Percentiles rank a stretch among this genome's conserved stretches.
Conservation (phyloP, 2,329 filamentous ascomycete genomes). For the Colletotrichum eleusines region DNA sequence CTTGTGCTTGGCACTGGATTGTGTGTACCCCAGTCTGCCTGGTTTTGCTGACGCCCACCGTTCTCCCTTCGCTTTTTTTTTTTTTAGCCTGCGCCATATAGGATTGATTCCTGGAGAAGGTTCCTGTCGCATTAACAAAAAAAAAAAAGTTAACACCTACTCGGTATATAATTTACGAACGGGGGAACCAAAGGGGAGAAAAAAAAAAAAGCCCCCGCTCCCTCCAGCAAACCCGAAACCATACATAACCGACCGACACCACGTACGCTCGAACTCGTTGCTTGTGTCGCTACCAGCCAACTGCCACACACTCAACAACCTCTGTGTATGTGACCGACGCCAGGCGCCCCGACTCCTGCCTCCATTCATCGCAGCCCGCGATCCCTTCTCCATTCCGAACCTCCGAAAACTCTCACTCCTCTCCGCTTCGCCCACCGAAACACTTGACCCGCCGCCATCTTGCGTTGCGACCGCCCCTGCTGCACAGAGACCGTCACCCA, state of each 20-base stretch:
- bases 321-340: constrained; percentile 6
- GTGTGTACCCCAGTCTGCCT: constrained; percentile 25
- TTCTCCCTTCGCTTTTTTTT: constrained; percentile 35
- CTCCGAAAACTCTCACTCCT: constrained; percentile 31
- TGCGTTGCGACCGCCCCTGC: constrained; percentile 44
- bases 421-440: constrained; percentile 13
- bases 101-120: constrained; percentile 41
- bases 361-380: constrained; percentile 8
- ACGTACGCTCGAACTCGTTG: neutral
- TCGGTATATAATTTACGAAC: constrained; percentile 39
- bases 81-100: constrained; percentile 38
- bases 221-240: constrained; percentile 13
- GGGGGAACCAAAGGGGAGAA: neutral
- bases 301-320: neutral
- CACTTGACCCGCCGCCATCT: constrained; percentile 44
- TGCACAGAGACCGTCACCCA: constrained; percentile 36
- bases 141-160: constrained; percentile 37
- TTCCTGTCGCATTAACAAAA: constrained; percentile 24
- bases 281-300: constrained; percentile 3
- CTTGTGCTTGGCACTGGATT: constrained; percentile 9
- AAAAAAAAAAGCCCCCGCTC: neutral
- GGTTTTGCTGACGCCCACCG: constrained; percentile 36
- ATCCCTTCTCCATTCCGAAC: constrained; percentile 14
- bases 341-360: neutral
- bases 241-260: constrained; percentile 1